These are phyloP conservation scores for Cucurbitaria berberidis DNA, from an alignment of 2,329 filamentous ascomycete species.

Conservation along the genomic window DNA sequence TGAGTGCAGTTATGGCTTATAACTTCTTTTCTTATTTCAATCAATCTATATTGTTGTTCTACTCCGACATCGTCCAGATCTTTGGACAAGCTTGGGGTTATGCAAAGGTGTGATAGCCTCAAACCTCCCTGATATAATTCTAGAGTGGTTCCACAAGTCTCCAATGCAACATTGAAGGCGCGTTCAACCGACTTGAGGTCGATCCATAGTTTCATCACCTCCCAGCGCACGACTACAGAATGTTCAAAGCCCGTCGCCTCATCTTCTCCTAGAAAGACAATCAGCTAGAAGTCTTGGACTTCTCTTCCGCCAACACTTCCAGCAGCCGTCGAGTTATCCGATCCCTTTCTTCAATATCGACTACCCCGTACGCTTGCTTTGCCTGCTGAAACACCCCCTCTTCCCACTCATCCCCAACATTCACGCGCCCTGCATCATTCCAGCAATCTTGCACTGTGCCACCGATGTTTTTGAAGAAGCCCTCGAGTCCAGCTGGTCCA, in stretches of 20 bases:
- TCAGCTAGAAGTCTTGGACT: too few species aligned
- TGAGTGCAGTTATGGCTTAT: neutral
- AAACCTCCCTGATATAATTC: too few species aligned
- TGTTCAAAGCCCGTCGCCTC: too few species aligned
- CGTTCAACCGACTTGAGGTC: too few species aligned
- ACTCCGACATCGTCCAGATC: neutral
- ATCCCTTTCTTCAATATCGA: constrained; percentile 51
- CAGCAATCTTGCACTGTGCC: constrained; percentile 62
- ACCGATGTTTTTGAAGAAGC: constrained; percentile 63
- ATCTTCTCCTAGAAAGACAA: too few species aligned
- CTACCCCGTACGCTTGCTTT: constrained; percentile 55
- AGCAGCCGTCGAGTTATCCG: constrained; percentile 51
- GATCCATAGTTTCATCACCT: too few species aligned
- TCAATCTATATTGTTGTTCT: neutral
- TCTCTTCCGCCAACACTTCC: constrained; percentile 46
- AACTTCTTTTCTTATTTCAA: neutral
- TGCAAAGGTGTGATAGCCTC: too few species aligned
- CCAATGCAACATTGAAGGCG: too few species aligned
- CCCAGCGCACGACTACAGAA: too few species aligned
- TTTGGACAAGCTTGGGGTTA: neutral
- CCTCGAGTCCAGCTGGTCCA: constrained; percentile 58
- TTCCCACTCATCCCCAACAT: constrained; percentile 55
- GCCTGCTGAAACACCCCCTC: constrained; percentile 54
- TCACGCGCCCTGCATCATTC: constrained; percentile 55
- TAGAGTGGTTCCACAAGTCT: too few species aligned